Percentiles rank a stretch among this genome's conserved stretches.
phyloP scores from a whole-genome alignment of 2,329 filamentous ascomycete genomes.

The Amylocarpus encephaloides region DNA sequence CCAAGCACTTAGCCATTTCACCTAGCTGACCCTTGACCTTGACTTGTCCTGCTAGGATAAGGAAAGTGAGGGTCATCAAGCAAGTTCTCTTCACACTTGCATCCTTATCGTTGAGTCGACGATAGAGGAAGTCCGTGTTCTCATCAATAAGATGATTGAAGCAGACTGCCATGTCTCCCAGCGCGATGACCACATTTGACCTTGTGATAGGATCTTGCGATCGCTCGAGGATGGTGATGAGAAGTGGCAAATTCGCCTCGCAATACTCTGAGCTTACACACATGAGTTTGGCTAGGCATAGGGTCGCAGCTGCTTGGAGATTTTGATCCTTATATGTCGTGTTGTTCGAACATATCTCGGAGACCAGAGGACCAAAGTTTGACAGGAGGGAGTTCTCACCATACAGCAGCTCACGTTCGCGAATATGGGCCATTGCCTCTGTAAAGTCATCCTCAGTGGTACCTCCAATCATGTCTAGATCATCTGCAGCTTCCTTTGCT shows the following conservation, averaged over 20 bases:
- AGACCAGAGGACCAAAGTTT: constrained; percentile 83
- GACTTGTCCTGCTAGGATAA: constrained; percentile 94
- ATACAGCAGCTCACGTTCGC: constrained; percentile 77
- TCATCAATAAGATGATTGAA: constrained; percentile 99
- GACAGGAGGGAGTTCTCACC: constrained; percentile 79
- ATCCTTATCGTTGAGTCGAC: constrained; percentile 82
- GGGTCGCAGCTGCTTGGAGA: constrained; percentile 84
- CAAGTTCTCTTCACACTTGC: constrained; percentile 92
- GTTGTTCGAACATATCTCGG: constrained; percentile 92
- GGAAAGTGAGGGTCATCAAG: constrained; percentile 95
- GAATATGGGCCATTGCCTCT: constrained; percentile 77
- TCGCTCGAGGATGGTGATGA: constrained; percentile 96
- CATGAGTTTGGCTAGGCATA: constrained; percentile 97
- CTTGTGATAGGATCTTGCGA: constrained; percentile 88
- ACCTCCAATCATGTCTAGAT: constrained; percentile 92
- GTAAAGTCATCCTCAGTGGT: constrained; percentile 94
- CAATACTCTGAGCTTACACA: constrained; percentile 97
- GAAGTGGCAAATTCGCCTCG: constrained; percentile 81
- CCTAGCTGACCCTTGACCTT: constrained; percentile 98
- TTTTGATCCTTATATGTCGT: constrained; percentile 85
- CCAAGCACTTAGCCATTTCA: constrained; percentile 98
- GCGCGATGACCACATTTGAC: constrained; percentile 91
- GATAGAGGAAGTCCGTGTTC: constrained; percentile 96
- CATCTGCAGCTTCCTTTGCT: constrained; percentile 67
- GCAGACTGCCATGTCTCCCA: constrained; percentile 98